phyloP scores from a whole-genome alignment of 1,139 yeast species.

The Nadsonia commutata region DNA sequence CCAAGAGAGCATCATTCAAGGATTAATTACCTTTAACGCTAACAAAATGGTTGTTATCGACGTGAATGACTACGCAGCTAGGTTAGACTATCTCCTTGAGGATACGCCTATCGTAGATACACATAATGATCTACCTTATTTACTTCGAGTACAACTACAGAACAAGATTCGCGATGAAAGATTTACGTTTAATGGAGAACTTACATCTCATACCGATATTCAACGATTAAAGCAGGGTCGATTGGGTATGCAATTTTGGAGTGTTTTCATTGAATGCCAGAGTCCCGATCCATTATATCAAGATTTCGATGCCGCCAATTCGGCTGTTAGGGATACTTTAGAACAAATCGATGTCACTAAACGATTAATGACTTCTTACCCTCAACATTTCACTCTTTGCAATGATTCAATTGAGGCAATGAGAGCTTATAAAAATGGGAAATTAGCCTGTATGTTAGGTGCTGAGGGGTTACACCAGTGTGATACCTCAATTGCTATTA shows the following conservation, averaged over 20 bases:
- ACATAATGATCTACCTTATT: conserved; percentile 11
- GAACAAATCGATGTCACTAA: conserved; percentile 39
- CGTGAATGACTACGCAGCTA: background rate
- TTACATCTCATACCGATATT: conserved; percentile 11
- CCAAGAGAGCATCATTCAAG: too few species aligned
- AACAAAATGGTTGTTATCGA: too few species aligned
- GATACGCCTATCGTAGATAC: conserved; percentile 11
- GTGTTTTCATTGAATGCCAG: conserved; percentile 10
- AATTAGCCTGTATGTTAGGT: conserved; percentile 34
- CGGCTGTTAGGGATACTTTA: conserved; percentile 34
- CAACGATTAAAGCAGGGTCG: conserved; percentile 10
- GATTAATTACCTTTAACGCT: too few species aligned
- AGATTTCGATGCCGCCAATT: conserved; percentile 10
- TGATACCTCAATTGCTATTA: conserved; percentile 34
- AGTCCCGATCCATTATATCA: conserved; percentile 7
- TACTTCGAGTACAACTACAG: conserved; percentile 8
- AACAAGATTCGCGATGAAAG: conserved; percentile 9
- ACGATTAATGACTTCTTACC: conserved; percentile 29
- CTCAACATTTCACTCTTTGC: conserved; percentile 28
- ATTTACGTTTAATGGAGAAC: conserved; percentile 8
- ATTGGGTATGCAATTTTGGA: conserved; percentile 12
- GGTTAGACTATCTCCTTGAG: background rate
- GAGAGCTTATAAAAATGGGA: conserved; percentile 20
- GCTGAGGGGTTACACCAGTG: conserved; percentile 41
- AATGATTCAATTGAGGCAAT: conserved; percentile 27